Percentiles rank a stretch among this genome's conserved stretches.
Evolutionary conservation across 2,329 filamentous ascomycete species (phyloP).

Genomic region (Aspergillus floridensis): DNA sequence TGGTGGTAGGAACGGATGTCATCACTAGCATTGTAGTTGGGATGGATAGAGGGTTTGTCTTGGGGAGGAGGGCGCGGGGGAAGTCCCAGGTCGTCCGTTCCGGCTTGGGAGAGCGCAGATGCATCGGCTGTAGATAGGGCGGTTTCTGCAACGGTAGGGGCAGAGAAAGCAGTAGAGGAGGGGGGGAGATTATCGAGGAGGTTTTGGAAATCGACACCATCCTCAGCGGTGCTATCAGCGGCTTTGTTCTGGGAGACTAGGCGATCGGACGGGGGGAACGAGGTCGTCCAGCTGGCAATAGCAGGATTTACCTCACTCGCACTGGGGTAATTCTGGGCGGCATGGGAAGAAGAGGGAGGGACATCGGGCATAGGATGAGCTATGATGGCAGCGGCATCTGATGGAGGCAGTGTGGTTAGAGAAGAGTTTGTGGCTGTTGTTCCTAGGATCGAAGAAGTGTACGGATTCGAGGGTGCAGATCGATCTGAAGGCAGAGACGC

Average conservation of each 20-base stretch:
- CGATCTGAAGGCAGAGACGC: constrained; percentile 18
- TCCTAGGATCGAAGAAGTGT: constrained; percentile 11
- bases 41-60: constrained; percentile 40
- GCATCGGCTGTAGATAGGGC: constrained; percentile 26
- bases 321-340: constrained; percentile 27
- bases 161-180: constrained; percentile 28
- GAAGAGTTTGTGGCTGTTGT: constrained; percentile 18
- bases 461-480: constrained; percentile 17
- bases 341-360: constrained; percentile 25
- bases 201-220: constrained; percentile 49
- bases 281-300: constrained; percentile 19
- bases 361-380: constrained; percentile 21
- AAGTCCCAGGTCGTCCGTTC: constrained; percentile 35
- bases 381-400: constrained; percentile 29
- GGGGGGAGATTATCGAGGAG: constrained; percentile 49
- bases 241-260: constrained; percentile 24
- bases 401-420: constrained; percentile 24
- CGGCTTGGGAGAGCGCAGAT: constrained; percentile 28
- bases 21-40: constrained; percentile 39
- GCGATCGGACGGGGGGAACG: constrained; percentile 21
- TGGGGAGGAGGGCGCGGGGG: constrained; percentile 47
- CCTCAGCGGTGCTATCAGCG: constrained; percentile 27
- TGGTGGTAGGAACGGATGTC: constrained; percentile 43
- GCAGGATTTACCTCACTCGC: constrained; percentile 32
- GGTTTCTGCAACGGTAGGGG: constrained; percentile 24